Base-by-base conservation (phyloP, 1,139 yeast species). In the Taphrina confusa region DNA sequence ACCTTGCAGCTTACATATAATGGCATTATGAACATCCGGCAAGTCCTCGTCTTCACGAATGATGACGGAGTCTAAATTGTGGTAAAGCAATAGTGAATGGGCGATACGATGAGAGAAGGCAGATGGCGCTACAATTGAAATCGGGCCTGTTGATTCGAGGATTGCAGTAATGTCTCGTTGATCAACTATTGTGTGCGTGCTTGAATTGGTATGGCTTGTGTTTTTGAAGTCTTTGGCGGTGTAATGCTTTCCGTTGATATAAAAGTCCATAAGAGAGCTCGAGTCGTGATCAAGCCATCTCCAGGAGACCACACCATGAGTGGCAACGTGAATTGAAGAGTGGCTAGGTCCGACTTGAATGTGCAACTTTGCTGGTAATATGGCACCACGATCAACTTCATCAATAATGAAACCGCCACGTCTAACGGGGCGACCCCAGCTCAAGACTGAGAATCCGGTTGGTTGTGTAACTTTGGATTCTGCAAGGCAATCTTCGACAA, bases 361-460 rank as follows among this genome's bases (percentile, higher is more conserved):
- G 25, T 16, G 25, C 28, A n/a, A 20, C 9, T 5, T 22, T 47
- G 27, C 2, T 12, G 34, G 11, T 11, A 31, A 20, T 31, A 11
- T 18, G 16, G 11, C 16, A 16, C 16, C 6, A 11, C 20, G 16
- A n/a, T 30, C 11, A 4, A 47, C 27, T 20, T 30, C 42, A 3
- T 11, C 23, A 16, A 36, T 36, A 5, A 20, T 12, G 45, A 23
- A 8, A 12, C 55, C 55, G 27, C 40, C 40, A 22, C 30, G 34
- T 18, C 2, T 9, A 14, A 49, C 23, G 8, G 44, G 55, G 12
- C 16, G 27, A 14, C 55, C 55, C 45, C 52, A 47, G 18, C 39
- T 28, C 16, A 47, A 14, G 12, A 47, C 28, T 18, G 18, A 8
- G 40, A 31, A 47, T 12, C 27, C 8, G 8, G 30, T 28, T 9